Evolutionary conservation across 352 stramenopile genomes (phyloP).

Genomic region (Globisporangium acanthophoron): DNA sequence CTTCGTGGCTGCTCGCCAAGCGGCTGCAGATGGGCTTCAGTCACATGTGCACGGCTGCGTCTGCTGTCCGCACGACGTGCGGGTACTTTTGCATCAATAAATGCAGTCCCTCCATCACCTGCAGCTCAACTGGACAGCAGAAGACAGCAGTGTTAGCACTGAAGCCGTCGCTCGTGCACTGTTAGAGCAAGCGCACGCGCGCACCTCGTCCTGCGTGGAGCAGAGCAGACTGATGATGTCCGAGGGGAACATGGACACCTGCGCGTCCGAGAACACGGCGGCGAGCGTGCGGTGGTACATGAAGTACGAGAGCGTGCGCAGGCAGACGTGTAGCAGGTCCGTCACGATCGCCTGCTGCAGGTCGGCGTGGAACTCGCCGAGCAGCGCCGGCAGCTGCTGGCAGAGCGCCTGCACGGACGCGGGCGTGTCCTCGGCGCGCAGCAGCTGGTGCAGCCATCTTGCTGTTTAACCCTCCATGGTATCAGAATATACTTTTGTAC

Average conservation of each 20-base stretch:
- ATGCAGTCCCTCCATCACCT: conserved; percentile 59
- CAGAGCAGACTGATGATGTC: conserved; percentile 46
- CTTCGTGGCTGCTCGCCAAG: conserved; percentile 37
- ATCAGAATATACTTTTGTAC: too few species aligned
- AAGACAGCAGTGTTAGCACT: neutral
- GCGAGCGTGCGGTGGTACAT: conserved; percentile 48
- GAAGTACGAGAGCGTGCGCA: conserved; percentile 65
- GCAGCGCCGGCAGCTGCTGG: conserved; percentile 25
- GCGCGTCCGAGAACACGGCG: conserved; percentile 26
- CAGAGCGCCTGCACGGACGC: conserved; percentile 35
- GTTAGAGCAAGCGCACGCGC: neutral
- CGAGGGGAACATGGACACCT: conserved; percentile 36
- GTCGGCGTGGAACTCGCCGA: conserved; percentile 41
- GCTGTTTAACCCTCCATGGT: too few species aligned
- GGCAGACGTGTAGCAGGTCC: conserved; percentile 33
- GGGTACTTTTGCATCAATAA: conserved; percentile 48
- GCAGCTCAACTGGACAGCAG: conserved; percentile 25
- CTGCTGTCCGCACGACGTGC: conserved; percentile 22
- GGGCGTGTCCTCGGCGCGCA: conserved; percentile 49
- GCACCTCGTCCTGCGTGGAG: conserved; percentile 45
- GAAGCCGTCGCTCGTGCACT: neutral
- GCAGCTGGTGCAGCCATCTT: conserved; percentile 16
- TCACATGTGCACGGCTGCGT: conserved; percentile 34
- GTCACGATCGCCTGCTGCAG: conserved; percentile 32
- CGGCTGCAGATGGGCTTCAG: conserved; percentile 49